Evolutionary conservation across 371 early-diverging fungal genomes (phyloP), one percentile per base, ranked within the genome.

Genomic region (Catenaria anguillulae): DNA sequence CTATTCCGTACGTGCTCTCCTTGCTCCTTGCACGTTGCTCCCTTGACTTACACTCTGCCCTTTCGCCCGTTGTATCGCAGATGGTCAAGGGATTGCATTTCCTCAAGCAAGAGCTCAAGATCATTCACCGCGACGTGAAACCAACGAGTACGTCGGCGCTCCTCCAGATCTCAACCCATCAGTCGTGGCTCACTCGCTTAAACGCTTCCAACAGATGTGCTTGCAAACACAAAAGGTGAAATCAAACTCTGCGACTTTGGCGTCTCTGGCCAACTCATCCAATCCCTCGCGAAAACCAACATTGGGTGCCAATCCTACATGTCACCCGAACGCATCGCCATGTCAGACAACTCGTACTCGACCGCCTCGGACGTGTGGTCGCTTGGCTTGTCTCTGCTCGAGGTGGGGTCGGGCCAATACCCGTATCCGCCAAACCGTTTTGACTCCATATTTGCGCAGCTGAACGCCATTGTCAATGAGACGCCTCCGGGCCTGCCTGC

Each of bases 181-280:
- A 37, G 8, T 37, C 37, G 13, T n/a, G n/a, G n/a, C n/a, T n/a
- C n/a, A n/a, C n/a, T n/a, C n/a, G n/a, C n/a, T n/a, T n/a, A n/a
- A n/a, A n/a, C n/a, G n/a, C n/a, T n/a, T n/a, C n/a, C n/a, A n/a
- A 10, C 31, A 50, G 52, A 93, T 66, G 87, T 93, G 63, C 70
- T 93, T 60, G 78, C 89, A 33, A 89, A 87, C 24, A 77, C 84
- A 56, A 71, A 77, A n/a, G 97, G 97, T n/a, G 75, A 87, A 61
- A 85, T 97, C 69, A 97, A 97, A 72, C 72, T 97, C 31, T 91
- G 92, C 67, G 97, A 97, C 69, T 87, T 97, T 69, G 95, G 95
- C 50, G 93, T 95, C 23, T 85, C 87, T 31, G 90, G 91, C 19
- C 87, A 92, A 67, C 68, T 92, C 37, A 87, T 88, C 61, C 85